Conservation (phyloP, 1,284 basidiomycete species). For the Leccinum brunneo-olivaceum region DNA sequence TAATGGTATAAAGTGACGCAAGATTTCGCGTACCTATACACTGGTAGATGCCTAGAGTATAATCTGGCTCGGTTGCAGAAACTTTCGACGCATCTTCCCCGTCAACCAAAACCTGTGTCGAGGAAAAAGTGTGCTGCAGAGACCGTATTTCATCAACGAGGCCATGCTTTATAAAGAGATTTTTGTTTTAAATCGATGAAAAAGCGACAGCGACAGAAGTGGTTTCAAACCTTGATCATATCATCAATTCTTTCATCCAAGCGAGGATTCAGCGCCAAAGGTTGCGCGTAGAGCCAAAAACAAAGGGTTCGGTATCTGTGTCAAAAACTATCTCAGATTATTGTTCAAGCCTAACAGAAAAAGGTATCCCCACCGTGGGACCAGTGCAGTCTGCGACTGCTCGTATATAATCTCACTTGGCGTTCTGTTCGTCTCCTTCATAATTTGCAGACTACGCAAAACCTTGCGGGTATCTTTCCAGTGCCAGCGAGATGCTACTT, state of each 20-base stretch:
- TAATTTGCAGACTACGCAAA: constrained; percentile 72
- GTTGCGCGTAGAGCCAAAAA: constrained; percentile 88
- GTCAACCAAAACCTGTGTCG: background rate
- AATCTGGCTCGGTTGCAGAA: constrained; percentile 36
- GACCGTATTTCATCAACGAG: constrained; percentile 77
- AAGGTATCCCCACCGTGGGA: constrained; percentile 40
- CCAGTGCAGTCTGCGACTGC: constrained; percentile 44
- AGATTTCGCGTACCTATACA: constrained; percentile 64
- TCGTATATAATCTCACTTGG: constrained; percentile 67
- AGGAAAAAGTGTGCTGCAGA: constrained; percentile 36
- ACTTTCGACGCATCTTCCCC: background rate
- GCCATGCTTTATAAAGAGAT: constrained; percentile 51
- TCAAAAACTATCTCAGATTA: background rate
- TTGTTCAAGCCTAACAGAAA: background rate
- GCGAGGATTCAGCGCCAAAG: constrained; percentile 56
- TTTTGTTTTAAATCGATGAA: constrained; percentile 7
- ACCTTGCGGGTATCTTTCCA: constrained; percentile 93
- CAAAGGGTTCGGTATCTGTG: constrained; percentile 76
- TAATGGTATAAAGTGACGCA: background rate
- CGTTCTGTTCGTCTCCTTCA: constrained; percentile 63
- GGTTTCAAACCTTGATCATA: constrained; percentile 73
- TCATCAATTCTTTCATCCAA: constrained; percentile 79
- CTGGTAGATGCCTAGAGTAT: constrained; percentile 86
- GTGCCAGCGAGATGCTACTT: constrained; percentile 85
- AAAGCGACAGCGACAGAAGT: background rate